Base-by-base conservation (phyloP, 1,139 yeast genomes). In the Meyerozyma carpophila region DNA sequence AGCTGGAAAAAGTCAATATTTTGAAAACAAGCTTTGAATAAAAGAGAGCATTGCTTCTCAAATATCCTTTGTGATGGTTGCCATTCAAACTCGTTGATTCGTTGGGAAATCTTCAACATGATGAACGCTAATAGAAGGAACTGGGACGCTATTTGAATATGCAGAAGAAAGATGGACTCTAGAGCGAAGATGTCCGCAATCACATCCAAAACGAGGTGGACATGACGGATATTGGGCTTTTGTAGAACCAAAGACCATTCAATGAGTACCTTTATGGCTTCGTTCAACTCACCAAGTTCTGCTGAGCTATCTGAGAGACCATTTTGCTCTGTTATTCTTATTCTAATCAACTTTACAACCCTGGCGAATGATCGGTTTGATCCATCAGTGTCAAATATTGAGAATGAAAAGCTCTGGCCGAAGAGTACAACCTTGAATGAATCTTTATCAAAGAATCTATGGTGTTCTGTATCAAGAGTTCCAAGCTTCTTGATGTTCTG, bases 191-290 rank as follows among this genome's bases (percentile, higher is more conserved):
- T 11, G 13, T 27, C 29, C 29, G 13, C 29, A 11, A 27, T 27
- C 13, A 5, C 13, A 27, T 27, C 29, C 29, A 13, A 27, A 11
- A 27, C 29, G 11, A 27, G 11, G 13, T 27, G 11, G 16, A 31
- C 21, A 31, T 11, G 14, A 6, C n/a, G 34, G 16, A 4, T 13
- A 31, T 14, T 14, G 8, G 50, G 44, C 34, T 61, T 62, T 44
- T 70, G 75, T 3, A 59, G 24, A 9, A 65, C 60, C 28, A 72
- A 52, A 27, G 50, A 45, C 77, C 77, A 72, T 40, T 57, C 55
- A 4, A 66, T 50, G 7, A 70, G 40, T 0, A 55, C 56, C 28
- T 56, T 52, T 2, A 68, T 36, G 3, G 64, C 54, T 0, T 48
- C 44, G 29, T 57, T 56, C 3, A 63, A 37, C 18, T 55, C 61